Conservation (phyloP, 306 rosid species). For the Fagus crenata region DNA sequence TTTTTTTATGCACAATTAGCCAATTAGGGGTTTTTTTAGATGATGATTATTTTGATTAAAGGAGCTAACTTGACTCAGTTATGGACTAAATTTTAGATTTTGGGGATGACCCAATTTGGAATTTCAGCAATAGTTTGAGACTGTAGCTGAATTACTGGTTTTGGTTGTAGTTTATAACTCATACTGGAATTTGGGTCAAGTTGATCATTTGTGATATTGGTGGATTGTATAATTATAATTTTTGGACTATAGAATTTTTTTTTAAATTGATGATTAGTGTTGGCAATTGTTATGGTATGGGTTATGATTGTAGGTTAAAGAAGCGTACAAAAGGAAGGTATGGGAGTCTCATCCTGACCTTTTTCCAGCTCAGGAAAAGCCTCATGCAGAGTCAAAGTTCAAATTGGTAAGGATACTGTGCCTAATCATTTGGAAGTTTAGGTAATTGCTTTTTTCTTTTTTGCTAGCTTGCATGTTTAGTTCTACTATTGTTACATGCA, state of each 20-base stretch:
- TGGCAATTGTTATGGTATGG: conserved; percentile 5
- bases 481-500: not conserved
- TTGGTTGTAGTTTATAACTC: not conserved
- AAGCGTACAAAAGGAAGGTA: conserved; percentile 68
- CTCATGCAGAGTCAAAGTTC: conserved; percentile 64
- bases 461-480: not conserved
- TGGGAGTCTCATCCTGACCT: conserved; percentile 88
- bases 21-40: conserved; percentile 15
- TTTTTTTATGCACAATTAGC: not conserved
- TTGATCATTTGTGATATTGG: conserved; percentile 9
- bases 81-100: conserved; percentile 23
- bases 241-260: not conserved
- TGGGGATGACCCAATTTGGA: conserved; percentile 4
- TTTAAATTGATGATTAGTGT: not conserved
- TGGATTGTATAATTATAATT: not conserved
- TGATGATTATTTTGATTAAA: conserved; percentile 4
- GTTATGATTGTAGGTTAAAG: conserved; percentile 52
- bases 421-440: not conserved
- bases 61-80: conserved; percentile 11
- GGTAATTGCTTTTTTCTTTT: not conserved
- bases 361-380: conserved; percentile 61
- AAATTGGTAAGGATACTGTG: conserved; percentile 49
- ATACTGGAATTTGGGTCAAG: not conserved
- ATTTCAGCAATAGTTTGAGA: not conserved
- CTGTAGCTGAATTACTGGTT: not conserved